phyloP scores from a whole-genome alignment of 2,329 filamentous ascomycete species.

The Pseudogymnoascus sp. region DNA sequence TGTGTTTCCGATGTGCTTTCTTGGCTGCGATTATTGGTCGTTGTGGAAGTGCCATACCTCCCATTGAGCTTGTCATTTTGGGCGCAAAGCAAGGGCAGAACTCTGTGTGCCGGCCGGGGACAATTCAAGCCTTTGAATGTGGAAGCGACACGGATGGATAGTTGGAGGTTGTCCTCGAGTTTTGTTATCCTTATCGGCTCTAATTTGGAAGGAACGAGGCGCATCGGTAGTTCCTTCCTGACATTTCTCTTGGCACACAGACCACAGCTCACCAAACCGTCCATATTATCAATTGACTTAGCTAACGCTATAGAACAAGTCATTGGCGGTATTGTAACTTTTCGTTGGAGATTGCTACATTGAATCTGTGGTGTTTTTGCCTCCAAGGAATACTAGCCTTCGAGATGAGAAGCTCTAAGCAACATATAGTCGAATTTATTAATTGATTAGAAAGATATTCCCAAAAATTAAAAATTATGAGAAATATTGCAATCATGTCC shows the following conservation, averaged over 20 bases:
- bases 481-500: neutral
- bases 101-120: neutral
- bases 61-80: neutral
- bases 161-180: neutral
- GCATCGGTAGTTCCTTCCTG: neutral
- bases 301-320: neutral
- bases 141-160: conserved; percentile 1
- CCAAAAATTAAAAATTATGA: neutral
- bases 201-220: neutral
- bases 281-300: neutral
- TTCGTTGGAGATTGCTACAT: neutral
- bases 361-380: neutral
- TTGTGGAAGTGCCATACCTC: neutral
- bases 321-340: no score
- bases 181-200: conserved; percentile 7
- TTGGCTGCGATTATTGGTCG: neutral
- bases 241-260: neutral
- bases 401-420: neutral
- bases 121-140: neutral
- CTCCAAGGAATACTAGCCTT: neutral
- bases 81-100: neutral
- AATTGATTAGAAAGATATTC: neutral
- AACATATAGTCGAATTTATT: neutral
- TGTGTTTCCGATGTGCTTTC: neutral
- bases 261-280: neutral